Base-by-base conservation (phyloP, 805 yeast genomes). In the Sungouiella thailandica region DNA sequence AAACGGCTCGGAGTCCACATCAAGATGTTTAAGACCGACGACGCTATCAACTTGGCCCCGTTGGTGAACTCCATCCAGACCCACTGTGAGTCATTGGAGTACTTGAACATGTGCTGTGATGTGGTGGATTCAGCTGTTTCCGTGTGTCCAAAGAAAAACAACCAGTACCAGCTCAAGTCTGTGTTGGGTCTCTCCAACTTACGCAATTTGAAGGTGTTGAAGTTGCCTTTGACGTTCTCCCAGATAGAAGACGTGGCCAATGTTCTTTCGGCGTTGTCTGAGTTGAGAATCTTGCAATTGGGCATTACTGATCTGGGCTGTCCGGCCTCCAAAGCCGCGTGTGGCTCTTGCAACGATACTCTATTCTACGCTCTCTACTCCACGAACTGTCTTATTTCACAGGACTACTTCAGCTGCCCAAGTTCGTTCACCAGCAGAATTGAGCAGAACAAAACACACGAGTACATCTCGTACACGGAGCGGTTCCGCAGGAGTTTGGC, bases 351-450 rank as follows among this genome's bases (percentile, higher is more conserved):
- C 28, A 19, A 23, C 19, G 30, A 14, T 4, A 25, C 34, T 5
- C 32, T 31, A n/a, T 23, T 33, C 3, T 39, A 36, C 20, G 36
- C 39, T 4, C 24, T 38, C 14, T 40, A 34, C 27, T 34, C 23
- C 23, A 18, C 40, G 4, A 38, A 31, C 14, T 43, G 44, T 18
- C 36, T 45, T 22, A 37, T 45, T 3, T 37, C 45, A 4, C 40
- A 32, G 19, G 46, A 39, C 23, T 43, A 34, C 25, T 40, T 45
- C 28, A 22, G 30, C 17, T 43, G 49, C 17, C 36, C 46, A 3
- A 40, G 34, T 24, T 25, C 42, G 5, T 36, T 38, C 17, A 28
- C 37, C 15, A 23, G 25, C 19, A 32, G 24, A 11, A 24, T 38
- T 11, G 36, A 34, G 28, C 28, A 32, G 7, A 38, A 28, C 15